Percentiles rank a stretch among this genome's conserved stretches.
phyloP scores from a whole-genome alignment of 2,329 filamentous ascomycete species.

The Fonsecaea multimorphosa region DNA sequence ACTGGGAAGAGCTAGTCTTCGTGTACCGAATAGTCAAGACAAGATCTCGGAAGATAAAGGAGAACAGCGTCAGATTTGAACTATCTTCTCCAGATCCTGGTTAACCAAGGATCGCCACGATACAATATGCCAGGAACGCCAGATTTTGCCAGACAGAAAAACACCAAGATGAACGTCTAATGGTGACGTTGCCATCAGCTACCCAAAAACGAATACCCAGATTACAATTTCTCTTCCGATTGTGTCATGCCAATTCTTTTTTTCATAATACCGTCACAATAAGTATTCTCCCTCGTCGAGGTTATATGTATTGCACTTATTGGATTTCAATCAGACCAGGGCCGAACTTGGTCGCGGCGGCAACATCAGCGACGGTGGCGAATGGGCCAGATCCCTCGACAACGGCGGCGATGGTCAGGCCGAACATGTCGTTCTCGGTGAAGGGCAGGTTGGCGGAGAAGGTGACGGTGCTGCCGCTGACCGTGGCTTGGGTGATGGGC shows the following conservation, averaged over 20 bases:
- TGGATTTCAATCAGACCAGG: constrained; percentile 46
- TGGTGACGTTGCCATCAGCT: neutral
- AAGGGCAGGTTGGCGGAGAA: constrained; percentile 47
- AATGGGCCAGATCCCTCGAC: constrained; percentile 44
- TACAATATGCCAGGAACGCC: neutral
- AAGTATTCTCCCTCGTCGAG: neutral
- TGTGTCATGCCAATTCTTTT: constrained; percentile 1
- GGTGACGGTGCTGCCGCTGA: constrained; percentile 33
- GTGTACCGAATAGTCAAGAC: too few relatives aligned
- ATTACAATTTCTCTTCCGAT: neutral
- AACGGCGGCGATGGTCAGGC: constrained; percentile 49
- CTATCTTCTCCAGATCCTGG: neutral
- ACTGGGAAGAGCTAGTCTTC: too few relatives aligned
- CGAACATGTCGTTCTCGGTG: constrained; percentile 45
- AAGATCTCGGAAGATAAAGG: too few relatives aligned
- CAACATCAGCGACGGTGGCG: constrained; percentile 43
- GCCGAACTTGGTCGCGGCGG: constrained; percentile 45
- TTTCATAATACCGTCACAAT: constrained; percentile 3
- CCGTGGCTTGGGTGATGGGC: constrained; percentile 40
- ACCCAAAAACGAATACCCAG: neutral
- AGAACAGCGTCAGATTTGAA: constrained; percentile 3
- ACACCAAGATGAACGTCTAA: neutral
- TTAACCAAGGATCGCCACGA: neutral
- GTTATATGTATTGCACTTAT: neutral
- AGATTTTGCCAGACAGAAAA: neutral